These are phyloP conservation scores for Emmonsia crescens DNA, from an alignment of 2,329 filamentous ascomycete genomes.

Conservation along the genomic window DNA sequence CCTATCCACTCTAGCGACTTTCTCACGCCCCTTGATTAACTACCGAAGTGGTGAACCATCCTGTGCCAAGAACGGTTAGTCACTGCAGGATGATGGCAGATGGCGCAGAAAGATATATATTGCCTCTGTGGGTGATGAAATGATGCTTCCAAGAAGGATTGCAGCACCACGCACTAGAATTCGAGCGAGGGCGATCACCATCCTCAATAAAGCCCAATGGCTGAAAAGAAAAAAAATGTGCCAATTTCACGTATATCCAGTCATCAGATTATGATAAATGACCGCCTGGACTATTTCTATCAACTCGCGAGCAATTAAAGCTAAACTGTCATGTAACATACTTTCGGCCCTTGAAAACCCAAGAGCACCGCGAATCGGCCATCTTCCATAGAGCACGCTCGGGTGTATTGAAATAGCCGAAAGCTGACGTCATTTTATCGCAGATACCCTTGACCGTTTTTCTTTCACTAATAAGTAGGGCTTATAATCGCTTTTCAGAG, in stretches of 20 bases:
- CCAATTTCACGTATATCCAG: no score
- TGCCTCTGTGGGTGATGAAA: not conserved
- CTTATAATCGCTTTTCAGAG: not conserved
- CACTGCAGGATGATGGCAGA: not conserved
- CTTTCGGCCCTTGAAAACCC: no score
- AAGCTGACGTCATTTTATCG: not conserved
- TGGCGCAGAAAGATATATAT: not conserved
- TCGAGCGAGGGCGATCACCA: no score
- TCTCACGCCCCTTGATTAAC: not conserved
- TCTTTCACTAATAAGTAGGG: not conserved
- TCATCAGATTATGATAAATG: no score
- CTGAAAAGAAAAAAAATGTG: no score
- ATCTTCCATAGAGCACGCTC: no score
- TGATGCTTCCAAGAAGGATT: not conserved
- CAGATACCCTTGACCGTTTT: not conserved
- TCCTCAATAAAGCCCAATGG: not conserved
- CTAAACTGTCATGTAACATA: no score
- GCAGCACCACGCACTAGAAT: no score
- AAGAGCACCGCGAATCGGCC: no score
- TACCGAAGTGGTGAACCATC: not conserved
- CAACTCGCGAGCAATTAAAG: no score
- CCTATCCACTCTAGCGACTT: not conserved
- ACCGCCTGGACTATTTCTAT: no score
- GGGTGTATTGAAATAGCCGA: not conserved
- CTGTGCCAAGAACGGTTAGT: not conserved